These are phyloP conservation scores for Phytophthora crassamura DNA, from an alignment of 352 stramenopile genomes.

Conservation along the genomic window DNA sequence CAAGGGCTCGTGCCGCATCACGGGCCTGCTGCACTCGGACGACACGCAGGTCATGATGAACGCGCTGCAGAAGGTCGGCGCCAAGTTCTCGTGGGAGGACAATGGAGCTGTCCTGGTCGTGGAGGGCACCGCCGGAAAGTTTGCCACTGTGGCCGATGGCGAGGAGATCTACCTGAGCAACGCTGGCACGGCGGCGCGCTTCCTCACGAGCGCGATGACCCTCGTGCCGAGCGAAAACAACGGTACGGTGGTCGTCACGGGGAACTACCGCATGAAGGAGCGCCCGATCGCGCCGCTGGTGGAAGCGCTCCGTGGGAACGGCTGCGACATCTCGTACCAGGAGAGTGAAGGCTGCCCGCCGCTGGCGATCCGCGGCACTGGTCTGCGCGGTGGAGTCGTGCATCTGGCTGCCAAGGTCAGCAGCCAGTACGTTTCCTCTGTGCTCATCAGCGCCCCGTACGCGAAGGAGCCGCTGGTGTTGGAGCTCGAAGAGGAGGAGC, in stretches of 20 bases:
- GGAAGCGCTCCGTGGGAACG: conserved; percentile 92
- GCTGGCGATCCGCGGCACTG: conserved; percentile 76
- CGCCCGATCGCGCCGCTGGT: conserved; percentile 96
- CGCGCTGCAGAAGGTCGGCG: conserved; percentile 93
- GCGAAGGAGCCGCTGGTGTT: conserved; percentile 81
- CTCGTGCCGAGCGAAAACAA: conserved; percentile 52
- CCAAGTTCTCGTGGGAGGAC: conserved; percentile 82
- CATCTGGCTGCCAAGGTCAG: conserved; percentile 94
- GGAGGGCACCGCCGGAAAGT: conserved; percentile 75
- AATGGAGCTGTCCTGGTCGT: conserved; percentile 79
- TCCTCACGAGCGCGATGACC: conserved; percentile 93
- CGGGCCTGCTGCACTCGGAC: conserved; percentile 96
- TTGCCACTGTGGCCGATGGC: conserved; percentile 50
- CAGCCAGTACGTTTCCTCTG: conserved; percentile 97
- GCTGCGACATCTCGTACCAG: conserved; percentile 75
- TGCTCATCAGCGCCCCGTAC: conserved; percentile 96
- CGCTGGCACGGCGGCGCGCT: conserved; percentile 94
- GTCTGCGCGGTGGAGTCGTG: conserved; percentile 75
- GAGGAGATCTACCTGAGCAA: conserved; percentile 89
- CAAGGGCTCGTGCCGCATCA: conserved; percentile 79
- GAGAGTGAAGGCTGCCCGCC: conserved; percentile 76
- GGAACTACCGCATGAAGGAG: conserved; percentile 97
- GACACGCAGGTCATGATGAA: conserved; percentile 99
- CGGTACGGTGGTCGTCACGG: conserved; percentile 85
- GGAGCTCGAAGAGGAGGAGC: conserved; percentile 95